Evolutionary conservation across 2,329 filamentous ascomycete species (phyloP), one percentile per base, ranked within the genome.

Genomic region (Aspergillus sp.): DNA sequence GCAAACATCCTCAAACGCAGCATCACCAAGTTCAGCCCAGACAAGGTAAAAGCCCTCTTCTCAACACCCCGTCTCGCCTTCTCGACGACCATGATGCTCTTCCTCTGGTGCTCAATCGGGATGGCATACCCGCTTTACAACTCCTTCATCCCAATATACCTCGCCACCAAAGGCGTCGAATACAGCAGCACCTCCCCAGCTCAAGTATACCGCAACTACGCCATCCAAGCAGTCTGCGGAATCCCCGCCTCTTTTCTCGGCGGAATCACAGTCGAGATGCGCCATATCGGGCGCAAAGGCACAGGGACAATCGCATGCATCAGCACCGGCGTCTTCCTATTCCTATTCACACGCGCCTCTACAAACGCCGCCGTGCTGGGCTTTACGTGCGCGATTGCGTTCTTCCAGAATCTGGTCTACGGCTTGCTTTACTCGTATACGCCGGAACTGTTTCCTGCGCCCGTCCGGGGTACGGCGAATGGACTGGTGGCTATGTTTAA

Each of bases 141-240:
- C 63, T 88, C 90, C 53, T 92, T 91, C 70, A 75, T 91, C 2
- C 85, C 85, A 0, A 77, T 75, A 1, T 91, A 91, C 66, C 80
- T 91, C 13, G 71, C 72, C 5, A 81, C 79, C 40, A 83, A 85
- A 13, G 88, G 88, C 40, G 84, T 84, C 1, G 66, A 75, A 2
- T 81, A 86, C 33, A 81, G 82, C 4, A 71, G 83, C 24, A 75
- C 80, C 1, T 81, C 80, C 11, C 71, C 77, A 2, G 87, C 82
- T 67, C 80, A 80, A 41, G 85, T 81, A 1, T 91, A 88, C 87
- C 82, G 89, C 52, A 89, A 91, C 75, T 91, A 90, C 70, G 83
- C 88, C 6, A 78, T 91, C 33, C 84, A 85, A 53, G 90, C 89
- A 61, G 77, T 89, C 22, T 83, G 81, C 45, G 82, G 85, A 15